A percentile compares a stretch with the other conserved stretches of the same genome.
phyloP scores from a whole-genome alignment of 2,329 filamentous ascomycete genomes.

The Talaromyces sp. region DNA sequence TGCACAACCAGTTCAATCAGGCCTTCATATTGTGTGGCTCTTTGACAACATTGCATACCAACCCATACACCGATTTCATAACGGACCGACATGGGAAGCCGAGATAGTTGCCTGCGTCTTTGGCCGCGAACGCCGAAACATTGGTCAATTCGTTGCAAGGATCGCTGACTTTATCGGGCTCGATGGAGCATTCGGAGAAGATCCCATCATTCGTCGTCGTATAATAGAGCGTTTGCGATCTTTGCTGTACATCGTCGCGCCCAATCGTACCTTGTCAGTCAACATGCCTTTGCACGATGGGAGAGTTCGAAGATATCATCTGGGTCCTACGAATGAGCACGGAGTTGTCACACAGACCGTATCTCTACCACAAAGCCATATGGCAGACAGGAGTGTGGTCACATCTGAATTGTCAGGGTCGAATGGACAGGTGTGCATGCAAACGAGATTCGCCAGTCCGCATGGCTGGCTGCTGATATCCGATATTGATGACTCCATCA shows the following conservation, averaged over 20 bases:
- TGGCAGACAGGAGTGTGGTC: slow-evolving; percentile 50
- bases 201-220: slow-evolving; percentile 57
- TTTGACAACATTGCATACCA: slow-evolving; percentile 85
- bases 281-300: slow-evolving; percentile 42
- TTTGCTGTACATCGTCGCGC: slow-evolving; percentile 72
- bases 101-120: slow-evolving; percentile 84
- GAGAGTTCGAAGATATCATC: slow-evolving; percentile 45
- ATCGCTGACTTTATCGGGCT: slow-evolving; percentile 69
- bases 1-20: slow-evolving; percentile 46
- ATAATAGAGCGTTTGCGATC: slow-evolving; percentile 58
- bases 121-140: slow-evolving; percentile 63
- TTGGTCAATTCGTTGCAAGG: slow-evolving; percentile 66
- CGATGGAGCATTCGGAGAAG: slow-evolving; percentile 50
- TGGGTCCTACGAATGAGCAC: slow-evolving; percentile 68
- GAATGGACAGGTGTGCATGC: slow-evolving; percentile 53
- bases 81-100: slow-evolving; percentile 62
- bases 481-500: slow-evolving; percentile 95
- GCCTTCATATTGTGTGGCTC: slow-evolving; percentile 77
- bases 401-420: slow-evolving; percentile 22
- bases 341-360: slow-evolving; percentile 68
- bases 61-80: slow-evolving; percentile 30
- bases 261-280: slow-evolving; percentile 64
- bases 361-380: slow-evolving; percentile 35
- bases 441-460: slow-evolving; percentile 69
- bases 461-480: slow-evolving; percentile 83